Evolutionary conservation across 2,329 filamentous ascomycete genomes (phyloP).

Genomic region (Fusarium nematophilum): DNA sequence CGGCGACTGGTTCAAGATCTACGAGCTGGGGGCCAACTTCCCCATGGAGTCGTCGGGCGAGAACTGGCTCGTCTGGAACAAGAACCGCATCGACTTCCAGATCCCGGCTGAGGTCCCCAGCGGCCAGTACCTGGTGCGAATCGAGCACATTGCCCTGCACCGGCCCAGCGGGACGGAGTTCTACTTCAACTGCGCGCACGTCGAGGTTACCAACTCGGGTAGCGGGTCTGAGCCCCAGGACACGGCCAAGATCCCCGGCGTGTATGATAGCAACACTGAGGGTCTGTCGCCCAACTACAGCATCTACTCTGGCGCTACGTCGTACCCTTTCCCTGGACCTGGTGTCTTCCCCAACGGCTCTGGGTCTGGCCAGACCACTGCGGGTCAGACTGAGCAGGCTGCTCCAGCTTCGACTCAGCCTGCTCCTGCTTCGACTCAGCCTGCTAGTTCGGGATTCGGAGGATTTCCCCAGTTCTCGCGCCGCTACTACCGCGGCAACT

Average conservation of each 20-base stretch:
- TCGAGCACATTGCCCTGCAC: conserved; percentile 13
- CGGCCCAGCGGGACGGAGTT: conserved; percentile 9
- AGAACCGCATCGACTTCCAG: conserved; percentile 9
- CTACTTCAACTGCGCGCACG: conserved; percentile 16
- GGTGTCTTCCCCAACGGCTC: background rate
- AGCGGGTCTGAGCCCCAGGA: background rate
- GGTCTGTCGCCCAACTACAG: conserved; percentile 11
- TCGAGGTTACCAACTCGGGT: conserved; percentile 10
- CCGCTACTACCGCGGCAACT: too few relatives aligned
- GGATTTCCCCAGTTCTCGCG: too few relatives aligned
- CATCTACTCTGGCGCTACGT: conserved; percentile 5
- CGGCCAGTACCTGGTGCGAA: conserved; percentile 14
- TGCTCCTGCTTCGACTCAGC: too few relatives aligned
- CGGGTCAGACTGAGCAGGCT: background rate
- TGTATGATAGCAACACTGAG: conserved; percentile 5
- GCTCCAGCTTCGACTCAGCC: too few relatives aligned
- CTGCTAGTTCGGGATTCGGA: too few relatives aligned
- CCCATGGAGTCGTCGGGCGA: conserved; percentile 2
- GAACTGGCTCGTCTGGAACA: conserved; percentile 9
- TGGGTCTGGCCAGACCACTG: background rate
- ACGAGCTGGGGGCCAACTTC: conserved; percentile 8
- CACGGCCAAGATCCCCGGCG: conserved; percentile 9
- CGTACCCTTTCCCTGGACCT: conserved; percentile 10
- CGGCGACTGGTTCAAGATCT: conserved; percentile 18
- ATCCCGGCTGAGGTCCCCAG: conserved; percentile 4